phyloP scores from a whole-genome alignment of 2,329 filamentous ascomycete species.

The Microthyrium microscopicum region DNA sequence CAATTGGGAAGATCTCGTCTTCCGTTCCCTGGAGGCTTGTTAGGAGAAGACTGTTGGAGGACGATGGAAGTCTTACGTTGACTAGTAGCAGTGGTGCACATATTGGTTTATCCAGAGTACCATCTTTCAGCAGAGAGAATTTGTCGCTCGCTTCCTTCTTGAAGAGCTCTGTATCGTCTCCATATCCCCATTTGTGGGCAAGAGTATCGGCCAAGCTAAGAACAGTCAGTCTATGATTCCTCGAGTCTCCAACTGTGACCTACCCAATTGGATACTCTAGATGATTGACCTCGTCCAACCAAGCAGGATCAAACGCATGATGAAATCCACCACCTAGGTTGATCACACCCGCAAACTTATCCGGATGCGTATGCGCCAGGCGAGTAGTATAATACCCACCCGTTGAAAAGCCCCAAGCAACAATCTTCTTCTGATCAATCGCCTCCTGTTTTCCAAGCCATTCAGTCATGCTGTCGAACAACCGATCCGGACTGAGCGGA shows the following conservation, averaged over 20 bases:
- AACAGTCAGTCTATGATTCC: not conserved
- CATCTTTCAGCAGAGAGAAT: conserved; percentile 38
- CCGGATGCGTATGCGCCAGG: conserved; percentile 38
- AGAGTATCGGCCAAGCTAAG: conserved; percentile 28
- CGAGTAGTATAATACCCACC: conserved; percentile 43
- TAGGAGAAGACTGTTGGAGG: conserved; percentile 2
- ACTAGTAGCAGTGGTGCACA: conserved; percentile 37
- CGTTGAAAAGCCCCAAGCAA: conserved; percentile 40
- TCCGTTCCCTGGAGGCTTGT: conserved; percentile 25
- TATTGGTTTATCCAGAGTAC: conserved; percentile 32
- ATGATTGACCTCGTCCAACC: conserved; percentile 37
- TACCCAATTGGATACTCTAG: conserved; percentile 44
- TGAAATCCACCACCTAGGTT: conserved; percentile 40
- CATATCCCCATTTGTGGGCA: conserved; percentile 31
- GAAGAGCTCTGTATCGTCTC: conserved; percentile 23
- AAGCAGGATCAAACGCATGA: conserved; percentile 38
- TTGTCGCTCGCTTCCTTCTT: conserved; percentile 29
- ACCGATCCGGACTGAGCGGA: conserved; percentile 32
- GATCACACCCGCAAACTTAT: conserved; percentile 34
- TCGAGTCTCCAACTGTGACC: conserved; percentile 8
- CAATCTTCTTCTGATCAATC: conserved; percentile 31
- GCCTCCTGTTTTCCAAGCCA: conserved; percentile 32
- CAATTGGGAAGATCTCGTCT: conserved; percentile 46
- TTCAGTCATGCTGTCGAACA: conserved; percentile 37
- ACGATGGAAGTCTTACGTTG: conserved; percentile 23